Base-by-base conservation (phyloP, 139 green algal genomes). In the Closterium sp. region DNA sequence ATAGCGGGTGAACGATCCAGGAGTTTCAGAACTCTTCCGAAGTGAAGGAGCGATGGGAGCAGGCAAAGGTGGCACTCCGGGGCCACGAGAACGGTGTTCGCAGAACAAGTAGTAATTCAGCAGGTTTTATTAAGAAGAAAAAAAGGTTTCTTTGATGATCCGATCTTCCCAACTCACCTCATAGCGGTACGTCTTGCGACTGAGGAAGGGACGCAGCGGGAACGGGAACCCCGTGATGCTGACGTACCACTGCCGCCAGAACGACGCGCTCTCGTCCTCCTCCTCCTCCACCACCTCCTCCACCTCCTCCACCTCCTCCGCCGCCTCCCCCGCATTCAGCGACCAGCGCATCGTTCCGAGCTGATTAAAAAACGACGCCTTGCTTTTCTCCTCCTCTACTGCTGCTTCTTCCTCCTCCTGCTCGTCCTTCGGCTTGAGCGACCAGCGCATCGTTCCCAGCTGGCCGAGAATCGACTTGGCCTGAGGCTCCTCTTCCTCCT, bases 141-240 rank as follows among this genome's bases (percentile, higher is more conserved):
- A 89, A 89, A 85, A 28, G 30, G 83, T 28, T 3, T 33, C 55
- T 34, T 4, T 89, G n/a, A n/a, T n/a, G n/a, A n/a, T n/a, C n/a
- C n/a, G n/a, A n/a, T 88, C 69, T 38, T 81, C n/a, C n/a, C n/a
- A n/a, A 6, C 55, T 76, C 16, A 97, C 96, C 96, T 98, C 96
- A 34, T 93, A 93, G n/a, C 96, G 93, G 12, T 97, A 84, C 23
- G 96, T 98, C 10, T 93, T 94, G n/a, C 96, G 89, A 3, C 91
- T 85, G 86, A 97, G 95, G 90, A 96, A 94, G 35, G 97, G 96
- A 0, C 97, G 97, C 38, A 98, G 90, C 0, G 97, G 97, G 84
- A 98, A 98, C 4, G 97, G 97, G 85, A 98, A 98, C 0, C 97
- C 97, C 3, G 96, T 98, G 69, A 98, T 19, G 33, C 88, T 91